Evolutionary conservation across 1,139 yeast species (phyloP).

Genomic region (Saccharomyces pastorianus): DNA sequence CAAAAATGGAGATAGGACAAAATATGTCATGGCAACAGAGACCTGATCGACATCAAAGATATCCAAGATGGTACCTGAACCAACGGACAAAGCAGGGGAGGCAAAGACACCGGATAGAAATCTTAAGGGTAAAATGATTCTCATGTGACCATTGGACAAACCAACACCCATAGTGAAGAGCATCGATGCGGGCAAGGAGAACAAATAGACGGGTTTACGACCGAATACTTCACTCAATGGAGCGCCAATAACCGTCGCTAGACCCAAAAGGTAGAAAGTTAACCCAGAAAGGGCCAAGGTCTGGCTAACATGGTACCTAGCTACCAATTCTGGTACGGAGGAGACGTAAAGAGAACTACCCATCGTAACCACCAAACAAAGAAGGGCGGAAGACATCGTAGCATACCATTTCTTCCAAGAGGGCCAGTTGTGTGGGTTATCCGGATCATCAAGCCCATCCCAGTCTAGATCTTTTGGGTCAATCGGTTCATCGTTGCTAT

Average conservation of each 20-base stretch:
- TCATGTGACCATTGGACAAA: slow-evolving; percentile 45
- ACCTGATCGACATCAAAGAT: slow-evolving; percentile 57
- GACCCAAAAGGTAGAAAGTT: slow-evolving; percentile 64
- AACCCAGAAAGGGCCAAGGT: slow-evolving; percentile 59
- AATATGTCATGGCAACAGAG: slow-evolving; percentile 63
- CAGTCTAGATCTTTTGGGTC: slow-evolving; percentile 45
- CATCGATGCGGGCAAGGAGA: slow-evolving; percentile 60
- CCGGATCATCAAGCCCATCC: slow-evolving; percentile 55
- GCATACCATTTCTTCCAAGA: slow-evolving; percentile 52
- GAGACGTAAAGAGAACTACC: slow-evolving; percentile 65
- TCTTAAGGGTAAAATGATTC: slow-evolving; percentile 56
- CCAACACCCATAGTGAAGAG: slow-evolving; percentile 74
- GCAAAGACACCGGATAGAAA: slow-evolving; percentile 76
- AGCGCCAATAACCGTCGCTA: slow-evolving; percentile 70
- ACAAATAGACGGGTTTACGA: slow-evolving; percentile 52
- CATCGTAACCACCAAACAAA: slow-evolving; percentile 60
- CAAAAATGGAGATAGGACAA: slow-evolving; percentile 61
- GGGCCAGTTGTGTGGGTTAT: slow-evolving; percentile 62
- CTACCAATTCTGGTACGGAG: slow-evolving; percentile 48
- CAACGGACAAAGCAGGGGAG: slow-evolving; percentile 79
- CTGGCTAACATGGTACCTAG: slow-evolving; percentile 43
- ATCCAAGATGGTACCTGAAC: slow-evolving; percentile 81
- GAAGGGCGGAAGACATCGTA: slow-evolving; percentile 53
- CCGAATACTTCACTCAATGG: slow-evolving; percentile 71
- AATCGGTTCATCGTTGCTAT: slow-evolving; percentile 8